A percentile compares a stretch with the other conserved stretches of the same genome.
phyloP scores from a whole-genome alignment of 2,329 filamentous ascomycete genomes.

The Spiromastix sp. region DNA sequence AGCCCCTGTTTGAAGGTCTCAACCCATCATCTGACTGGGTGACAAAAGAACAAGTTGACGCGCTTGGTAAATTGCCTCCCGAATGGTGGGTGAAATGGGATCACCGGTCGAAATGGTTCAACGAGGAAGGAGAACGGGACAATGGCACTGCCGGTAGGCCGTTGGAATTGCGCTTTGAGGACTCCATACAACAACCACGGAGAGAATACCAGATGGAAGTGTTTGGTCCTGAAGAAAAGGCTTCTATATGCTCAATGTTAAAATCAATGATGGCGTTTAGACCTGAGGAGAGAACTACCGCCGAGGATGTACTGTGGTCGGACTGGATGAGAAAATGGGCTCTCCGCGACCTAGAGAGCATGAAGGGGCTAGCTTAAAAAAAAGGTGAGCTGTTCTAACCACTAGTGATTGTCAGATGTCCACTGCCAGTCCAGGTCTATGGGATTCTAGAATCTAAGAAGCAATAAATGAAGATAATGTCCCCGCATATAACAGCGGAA shows the following conservation, averaged over 20 bases:
- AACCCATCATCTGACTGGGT: background rate
- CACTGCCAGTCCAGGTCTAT: too few relatives aligned
- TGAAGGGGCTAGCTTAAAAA: too few relatives aligned
- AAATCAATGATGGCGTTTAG: slow-evolving; percentile 2
- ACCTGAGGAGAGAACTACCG: background rate
- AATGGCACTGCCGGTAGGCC: slow-evolving; percentile 1
- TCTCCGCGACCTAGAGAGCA: background rate
- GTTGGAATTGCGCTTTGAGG: background rate
- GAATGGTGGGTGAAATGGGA: slow-evolving; percentile 4
- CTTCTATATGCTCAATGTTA: background rate
- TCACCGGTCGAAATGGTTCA: background rate
- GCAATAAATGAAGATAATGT: too few relatives aligned
- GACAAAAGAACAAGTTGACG: slow-evolving; percentile 3
- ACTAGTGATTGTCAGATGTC: too few relatives aligned
- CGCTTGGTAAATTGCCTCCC: background rate
- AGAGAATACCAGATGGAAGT: background rate
- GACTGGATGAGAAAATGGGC: slow-evolving; percentile 4
- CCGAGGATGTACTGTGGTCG: background rate
- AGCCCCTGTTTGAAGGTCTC: slow-evolving; percentile 11
- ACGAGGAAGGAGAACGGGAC: background rate
- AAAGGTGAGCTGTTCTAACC: too few relatives aligned
- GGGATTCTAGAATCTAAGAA: too few relatives aligned
- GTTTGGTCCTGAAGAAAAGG: background rate
- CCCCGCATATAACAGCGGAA: too few relatives aligned
- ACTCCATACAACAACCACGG: background rate